Base-by-base conservation (phyloP, 148 eudicot genomes). In the Rhododendron mucronatum region DNA sequence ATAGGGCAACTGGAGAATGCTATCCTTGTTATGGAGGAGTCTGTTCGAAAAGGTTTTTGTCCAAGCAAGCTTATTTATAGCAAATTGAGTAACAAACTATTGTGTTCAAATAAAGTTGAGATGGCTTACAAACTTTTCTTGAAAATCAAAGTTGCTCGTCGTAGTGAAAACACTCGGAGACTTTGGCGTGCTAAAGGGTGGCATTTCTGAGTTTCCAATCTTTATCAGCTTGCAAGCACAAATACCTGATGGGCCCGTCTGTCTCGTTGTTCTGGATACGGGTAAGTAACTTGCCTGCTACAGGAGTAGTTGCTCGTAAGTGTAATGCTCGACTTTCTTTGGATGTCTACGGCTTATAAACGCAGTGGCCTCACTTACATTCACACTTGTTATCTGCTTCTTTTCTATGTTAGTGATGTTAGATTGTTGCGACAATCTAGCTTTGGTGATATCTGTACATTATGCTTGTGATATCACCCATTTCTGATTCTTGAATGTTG, bases 1-100 rank as follows among this genome's bases (percentile, higher is more conserved):
- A 93, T 89, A 39, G 99, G 99, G 47, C 96, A 92, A 86, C 98
- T 97, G 89, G 98, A 97, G 83, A 94, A 90, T 84, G 99, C 99
- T 44, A 91, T 92, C 33, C 86, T 87, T 82, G 95, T 93, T 51
- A 92, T 93, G 96, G 98, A 94, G 89, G 98, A 95, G 86, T 91
- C 92, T 74, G 79, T 95, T 57, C 81, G 87, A n/a, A 92, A 91
- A 88, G 99, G 98, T 35, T 93, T 97, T 86, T 95, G 94, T 90
- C 99, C 99, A 21, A 91, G 93, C 87, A 91, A 88, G 88, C 92
- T 95, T 83, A 90, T 93, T 53, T 95, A 89, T 86, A 92, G 95
- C 88, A 95, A 93, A 86, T 87, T 95, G 81, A 91, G 93, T 76
- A 91, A 95, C 85, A 97, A 93, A 85, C 87, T 95, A 65, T 53